Evolutionary conservation across 1,284 basidiomycete species (phyloP).

Genomic region (Moesziomyces antarcticus): DNA sequence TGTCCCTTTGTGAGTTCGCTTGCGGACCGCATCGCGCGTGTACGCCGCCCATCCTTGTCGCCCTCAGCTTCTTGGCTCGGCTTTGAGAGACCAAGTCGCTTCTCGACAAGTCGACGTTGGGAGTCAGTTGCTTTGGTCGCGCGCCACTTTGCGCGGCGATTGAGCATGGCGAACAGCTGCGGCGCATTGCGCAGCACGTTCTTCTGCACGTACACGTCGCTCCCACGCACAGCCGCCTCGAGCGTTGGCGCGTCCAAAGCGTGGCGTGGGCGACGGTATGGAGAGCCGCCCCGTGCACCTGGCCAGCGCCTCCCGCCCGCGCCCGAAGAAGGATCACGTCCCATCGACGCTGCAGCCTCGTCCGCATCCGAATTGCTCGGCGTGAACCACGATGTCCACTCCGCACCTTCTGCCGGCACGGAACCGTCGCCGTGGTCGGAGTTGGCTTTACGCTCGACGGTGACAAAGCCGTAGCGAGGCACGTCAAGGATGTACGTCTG

Average conservation of each 20-base stretch:
- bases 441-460: slow-evolving; percentile 73
- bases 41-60: slow-evolving; percentile 32
- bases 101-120: slow-evolving; percentile 76
- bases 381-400: slow-evolving; percentile 41
- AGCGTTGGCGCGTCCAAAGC: slow-evolving; percentile 22
- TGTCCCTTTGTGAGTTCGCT: slow-evolving; percentile 53
- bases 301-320: background rate
- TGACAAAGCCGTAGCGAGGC: slow-evolving; percentile 77
- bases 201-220: slow-evolving; percentile 75
- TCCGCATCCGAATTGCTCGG: slow-evolving; percentile 42
- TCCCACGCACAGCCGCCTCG: slow-evolving; percentile 75
- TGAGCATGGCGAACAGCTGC: slow-evolving; percentile 43
- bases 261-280: slow-evolving; percentile 42
- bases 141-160: slow-evolving; percentile 77
- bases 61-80: background rate
- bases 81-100: slow-evolving; percentile 70
- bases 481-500: slow-evolving; percentile 82
- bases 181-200: slow-evolving; percentile 71
- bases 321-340: background rate
- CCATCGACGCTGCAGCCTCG: slow-evolving; percentile 37
- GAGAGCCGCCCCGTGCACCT: slow-evolving; percentile 19
- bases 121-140: slow-evolving; percentile 74
- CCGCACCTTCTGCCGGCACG: slow-evolving; percentile 33
- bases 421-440: slow-evolving; percentile 10
- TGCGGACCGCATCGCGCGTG: slow-evolving; percentile 2